These are phyloP conservation scores for Barnettozyma wickerhamii DNA, from an alignment of 805 yeast genomes.

Conservation along the genomic window DNA sequence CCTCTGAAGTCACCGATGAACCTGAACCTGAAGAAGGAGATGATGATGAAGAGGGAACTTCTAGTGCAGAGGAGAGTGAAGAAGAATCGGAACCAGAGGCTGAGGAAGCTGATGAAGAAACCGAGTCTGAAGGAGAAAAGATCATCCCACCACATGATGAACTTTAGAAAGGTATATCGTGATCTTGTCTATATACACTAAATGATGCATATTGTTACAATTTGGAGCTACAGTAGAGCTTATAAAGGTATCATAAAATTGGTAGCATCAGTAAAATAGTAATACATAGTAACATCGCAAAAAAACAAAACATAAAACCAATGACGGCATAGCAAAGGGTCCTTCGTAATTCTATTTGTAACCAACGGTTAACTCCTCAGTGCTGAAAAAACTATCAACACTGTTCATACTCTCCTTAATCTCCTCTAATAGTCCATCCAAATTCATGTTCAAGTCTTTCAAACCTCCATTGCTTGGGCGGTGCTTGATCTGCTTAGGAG, in stretches of 20 bases:
- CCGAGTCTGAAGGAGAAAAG: constrained; percentile 3
- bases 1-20: neutral
- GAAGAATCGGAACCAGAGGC: neutral
- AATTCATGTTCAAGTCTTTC: constrained; percentile 6
- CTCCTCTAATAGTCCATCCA: constrained; percentile 22
- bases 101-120: neutral
- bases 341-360: no score
- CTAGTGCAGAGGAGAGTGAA: neutral
- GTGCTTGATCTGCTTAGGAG: no score
- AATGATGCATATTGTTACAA: no score
- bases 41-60: neutral
- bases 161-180: constrained; percentile 7
- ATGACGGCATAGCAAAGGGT: neutral
- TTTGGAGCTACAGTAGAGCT: no score
- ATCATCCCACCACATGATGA: constrained; percentile 14
- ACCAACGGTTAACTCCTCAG: constrained; percentile 3
- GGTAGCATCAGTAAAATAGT: no score
- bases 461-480: no score
- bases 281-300: neutral
- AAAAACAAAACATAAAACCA: neutral
- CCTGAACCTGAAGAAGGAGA: neutral
- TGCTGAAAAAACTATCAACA: constrained; percentile 1
- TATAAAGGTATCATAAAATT: no score
- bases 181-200: no score
- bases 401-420: constrained; percentile 20